phyloP scores from a whole-genome alignment of 805 yeast species.

The Hanseniaspora pseudoguilliermondii region DNA sequence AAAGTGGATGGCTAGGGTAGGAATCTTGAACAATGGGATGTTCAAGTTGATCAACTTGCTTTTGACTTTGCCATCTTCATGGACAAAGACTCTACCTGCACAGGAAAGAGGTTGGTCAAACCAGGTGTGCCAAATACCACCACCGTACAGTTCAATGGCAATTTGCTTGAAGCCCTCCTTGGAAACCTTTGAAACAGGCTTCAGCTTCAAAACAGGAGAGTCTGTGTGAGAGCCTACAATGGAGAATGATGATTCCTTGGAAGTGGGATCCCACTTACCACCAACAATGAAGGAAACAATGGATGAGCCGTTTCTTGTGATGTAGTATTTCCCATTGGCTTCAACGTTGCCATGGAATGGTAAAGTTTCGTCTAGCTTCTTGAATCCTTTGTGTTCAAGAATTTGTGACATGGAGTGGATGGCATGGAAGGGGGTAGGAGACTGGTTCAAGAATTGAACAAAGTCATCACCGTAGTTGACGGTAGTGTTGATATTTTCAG shows the following conservation, averaged over 20 bases:
- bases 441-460: slow-evolving; percentile 60
- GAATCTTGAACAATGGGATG: slow-evolving; percentile 77
- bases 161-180: slow-evolving; percentile 73
- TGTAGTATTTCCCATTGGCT: slow-evolving; percentile 58
- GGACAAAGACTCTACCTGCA: slow-evolving; percentile 82
- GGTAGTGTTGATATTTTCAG: not conserved
- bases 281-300: slow-evolving; percentile 81
- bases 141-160: slow-evolving; percentile 92
- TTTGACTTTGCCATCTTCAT: slow-evolving; percentile 32
- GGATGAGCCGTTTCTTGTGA: slow-evolving; percentile 82
- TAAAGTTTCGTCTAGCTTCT: slow-evolving; percentile 57
- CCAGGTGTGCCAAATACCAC: slow-evolving; percentile 95
- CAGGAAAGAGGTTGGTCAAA: slow-evolving; percentile 84
- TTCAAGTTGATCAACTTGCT: slow-evolving; percentile 67
- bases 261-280: slow-evolving; percentile 40
- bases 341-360: slow-evolving; percentile 49
- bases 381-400: slow-evolving; percentile 52
- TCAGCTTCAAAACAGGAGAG: slow-evolving; percentile 77
- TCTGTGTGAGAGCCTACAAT: slow-evolving; percentile 95
- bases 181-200: slow-evolving; percentile 64
- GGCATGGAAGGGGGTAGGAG: slow-evolving; percentile 93
- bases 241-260: slow-evolving; percentile 61
- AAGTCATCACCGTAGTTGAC: slow-evolving; percentile 37
- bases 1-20: slow-evolving; percentile 87
- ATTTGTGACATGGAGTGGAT: slow-evolving; percentile 51